phyloP scores from a whole-genome alignment of 2,329 filamentous ascomycete genomes.

The Fusarium chaquense region DNA sequence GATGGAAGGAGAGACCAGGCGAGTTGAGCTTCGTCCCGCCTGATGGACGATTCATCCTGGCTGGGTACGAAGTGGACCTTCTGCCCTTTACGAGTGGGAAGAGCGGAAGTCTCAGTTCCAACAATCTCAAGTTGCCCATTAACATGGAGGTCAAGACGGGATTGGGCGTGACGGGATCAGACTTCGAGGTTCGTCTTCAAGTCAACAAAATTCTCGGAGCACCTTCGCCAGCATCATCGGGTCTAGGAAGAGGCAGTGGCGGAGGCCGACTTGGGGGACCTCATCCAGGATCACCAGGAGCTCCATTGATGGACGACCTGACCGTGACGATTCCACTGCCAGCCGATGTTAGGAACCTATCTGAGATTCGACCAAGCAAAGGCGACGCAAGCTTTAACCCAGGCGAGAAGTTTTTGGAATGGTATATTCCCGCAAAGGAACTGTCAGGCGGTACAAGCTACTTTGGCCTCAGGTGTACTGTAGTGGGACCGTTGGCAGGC shows the following conservation, averaged over 20 bases:
- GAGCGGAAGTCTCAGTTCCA: slow-evolving; percentile 65
- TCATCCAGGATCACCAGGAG: slow-evolving; percentile 66
- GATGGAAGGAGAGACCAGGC: slow-evolving; percentile 89
- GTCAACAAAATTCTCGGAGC: slow-evolving; percentile 73
- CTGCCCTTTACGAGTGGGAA: slow-evolving; percentile 76
- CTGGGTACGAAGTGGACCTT: slow-evolving; percentile 93
- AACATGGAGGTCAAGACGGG: slow-evolving; percentile 84
- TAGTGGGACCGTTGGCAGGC: slow-evolving; percentile 72
- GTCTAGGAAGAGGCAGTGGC: slow-evolving; percentile 57
- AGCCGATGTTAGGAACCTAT: slow-evolving; percentile 81
- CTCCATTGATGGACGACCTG: slow-evolving; percentile 79
- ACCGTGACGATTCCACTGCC: slow-evolving; percentile 84
- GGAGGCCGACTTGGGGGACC: slow-evolving; percentile 57
- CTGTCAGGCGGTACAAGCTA: slow-evolving; percentile 73
- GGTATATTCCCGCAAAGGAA: slow-evolving; percentile 85
- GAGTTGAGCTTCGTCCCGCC: slow-evolving; percentile 96
- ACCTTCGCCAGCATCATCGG: slow-evolving; percentile 51
- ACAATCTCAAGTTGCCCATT: slow-evolving; percentile 83
- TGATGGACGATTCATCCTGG: slow-evolving; percentile 92
- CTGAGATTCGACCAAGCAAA: slow-evolving; percentile 81
- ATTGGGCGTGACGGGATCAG: slow-evolving; percentile 78
- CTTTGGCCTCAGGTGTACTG: slow-evolving; percentile 82
- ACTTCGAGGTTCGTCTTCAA: slow-evolving; percentile 88
- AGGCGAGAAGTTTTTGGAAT: slow-evolving; percentile 79
- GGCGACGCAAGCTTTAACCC: slow-evolving; percentile 87